Conservation (phyloP, 2,329 filamentous ascomycete genomes). For the Calonectria honghensis region DNA sequence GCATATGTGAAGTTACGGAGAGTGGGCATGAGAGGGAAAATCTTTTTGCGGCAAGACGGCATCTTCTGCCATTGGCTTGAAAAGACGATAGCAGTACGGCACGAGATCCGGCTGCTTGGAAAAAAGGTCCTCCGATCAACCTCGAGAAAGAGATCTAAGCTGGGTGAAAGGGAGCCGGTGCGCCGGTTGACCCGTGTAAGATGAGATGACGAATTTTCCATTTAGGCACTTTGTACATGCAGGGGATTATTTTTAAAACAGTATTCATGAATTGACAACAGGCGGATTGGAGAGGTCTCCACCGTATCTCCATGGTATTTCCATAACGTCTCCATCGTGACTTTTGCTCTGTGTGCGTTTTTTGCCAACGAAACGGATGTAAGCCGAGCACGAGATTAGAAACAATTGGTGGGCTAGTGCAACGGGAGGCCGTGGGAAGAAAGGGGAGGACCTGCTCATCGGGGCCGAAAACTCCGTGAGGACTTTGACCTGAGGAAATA, state of each 20-base stretch:
- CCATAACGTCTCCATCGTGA: slow-evolving; percentile 10
- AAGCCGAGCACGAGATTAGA: slow-evolving; percentile 1
- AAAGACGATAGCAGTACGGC: not conserved
- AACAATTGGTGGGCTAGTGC: slow-evolving; percentile 7
- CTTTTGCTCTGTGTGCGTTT: not conserved
- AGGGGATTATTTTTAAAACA: slow-evolving; percentile 29
- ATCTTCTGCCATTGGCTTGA: slow-evolving; percentile 12
- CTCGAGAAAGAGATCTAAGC: slow-evolving; percentile 1
- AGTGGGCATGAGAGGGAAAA: slow-evolving; percentile 7
- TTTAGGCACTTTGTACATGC: slow-evolving; percentile 21
- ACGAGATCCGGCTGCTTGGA: slow-evolving; percentile 16
- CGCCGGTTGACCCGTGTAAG: slow-evolving; percentile 30
- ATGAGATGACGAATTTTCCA: slow-evolving; percentile 30
- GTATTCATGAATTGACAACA: slow-evolving; percentile 14
- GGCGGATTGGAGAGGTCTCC: slow-evolving; percentile 5
- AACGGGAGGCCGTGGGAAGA: not conserved
- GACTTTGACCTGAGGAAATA: slow-evolving; percentile 24
- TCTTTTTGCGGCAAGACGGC: slow-evolving; percentile 17
- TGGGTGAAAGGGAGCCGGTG: slow-evolving; percentile 6
- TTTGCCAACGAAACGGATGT: slow-evolving; percentile 4
- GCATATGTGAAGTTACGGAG: slow-evolving; percentile 27
- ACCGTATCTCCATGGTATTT: slow-evolving; percentile 16
- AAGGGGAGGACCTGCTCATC: not conserved
- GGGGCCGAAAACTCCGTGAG: slow-evolving; percentile 4
- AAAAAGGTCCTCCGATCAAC: slow-evolving; percentile 14